phyloP scores from a whole-genome alignment of 768 basidiomycete genomes.

The Mycena alexandri region DNA sequence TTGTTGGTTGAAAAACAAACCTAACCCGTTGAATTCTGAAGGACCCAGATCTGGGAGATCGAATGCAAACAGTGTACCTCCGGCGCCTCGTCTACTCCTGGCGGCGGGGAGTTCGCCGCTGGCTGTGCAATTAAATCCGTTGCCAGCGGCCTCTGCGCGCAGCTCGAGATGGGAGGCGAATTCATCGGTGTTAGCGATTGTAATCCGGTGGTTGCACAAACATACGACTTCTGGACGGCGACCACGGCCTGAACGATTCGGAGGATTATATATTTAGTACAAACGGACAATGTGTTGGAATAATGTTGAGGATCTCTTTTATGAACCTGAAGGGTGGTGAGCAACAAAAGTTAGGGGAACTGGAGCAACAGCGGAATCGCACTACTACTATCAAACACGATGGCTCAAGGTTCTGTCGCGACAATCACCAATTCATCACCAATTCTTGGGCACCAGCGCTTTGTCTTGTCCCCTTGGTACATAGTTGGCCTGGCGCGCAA shows the following conservation, averaged over 20 bases:
- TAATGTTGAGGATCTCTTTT: not conserved
- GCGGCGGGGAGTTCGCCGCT: slow-evolving; percentile 27
- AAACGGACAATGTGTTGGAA: slow-evolving; percentile 1
- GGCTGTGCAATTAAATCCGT: slow-evolving; percentile 31
- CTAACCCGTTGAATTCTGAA: not conserved
- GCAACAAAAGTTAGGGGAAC: not conserved
- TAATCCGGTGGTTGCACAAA: slow-evolving; percentile 25
- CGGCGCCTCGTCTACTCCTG: slow-evolving; percentile 31
- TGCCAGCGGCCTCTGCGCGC: slow-evolving; percentile 28
- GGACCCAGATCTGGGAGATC: slow-evolving; percentile 32
- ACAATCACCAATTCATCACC: slow-evolving; percentile 36
- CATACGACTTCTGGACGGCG: slow-evolving; percentile 34
- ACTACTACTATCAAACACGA: no score
- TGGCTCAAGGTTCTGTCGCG: no score
- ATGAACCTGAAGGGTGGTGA: not conserved
- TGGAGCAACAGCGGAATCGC: not conserved
- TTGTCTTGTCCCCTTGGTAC: slow-evolving; percentile 18
- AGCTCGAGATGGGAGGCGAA: slow-evolving; percentile 19
- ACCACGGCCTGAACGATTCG: slow-evolving; percentile 17
- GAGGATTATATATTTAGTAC: not conserved
- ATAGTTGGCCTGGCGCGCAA: slow-evolving; percentile 21
- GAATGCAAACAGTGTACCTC: slow-evolving; percentile 27
- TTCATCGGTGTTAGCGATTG: slow-evolving; percentile 13
- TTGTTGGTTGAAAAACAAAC: not conserved
- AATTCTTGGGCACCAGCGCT: slow-evolving; percentile 21